Base-by-base conservation (phyloP, 2,329 filamentous ascomycete genomes). In the Colletotrichum truncatum region DNA sequence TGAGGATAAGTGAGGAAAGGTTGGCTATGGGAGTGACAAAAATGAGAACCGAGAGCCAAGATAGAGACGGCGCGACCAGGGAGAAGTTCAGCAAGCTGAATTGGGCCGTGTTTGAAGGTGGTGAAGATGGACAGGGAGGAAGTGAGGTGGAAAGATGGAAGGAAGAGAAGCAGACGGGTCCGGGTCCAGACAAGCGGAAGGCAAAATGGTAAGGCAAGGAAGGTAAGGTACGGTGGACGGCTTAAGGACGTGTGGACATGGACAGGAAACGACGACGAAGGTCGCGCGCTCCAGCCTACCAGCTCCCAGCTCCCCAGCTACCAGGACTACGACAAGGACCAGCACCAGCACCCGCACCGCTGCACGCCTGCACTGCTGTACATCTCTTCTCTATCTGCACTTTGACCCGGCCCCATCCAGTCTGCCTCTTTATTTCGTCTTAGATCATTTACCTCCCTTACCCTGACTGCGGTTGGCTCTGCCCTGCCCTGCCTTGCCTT, bases 121-220 rank as follows among this genome's bases (percentile, higher is more conserved):
- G 67, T 63, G 53, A 68, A 53, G 64, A 58, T 65, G 57, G 58
- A 46, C 57, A 69, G 61, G 56, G 58, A 69, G 62, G 67, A 58
- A 63, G 57, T 51, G 56, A 63, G 63, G 61, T 67, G 67, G 63
- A 62, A 45, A 57, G 58, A 64, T 57, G 64, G 53, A 64, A 66
- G 64, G 64, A 65, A 58, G 58, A 60, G 63, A 65, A 36, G 60
- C 64, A 46, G 53, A 64, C 30, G 57, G 62, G 49, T 45, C 61
- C 46, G 51, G 62, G 39, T 48, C 62, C 49, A 66, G 67, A 64
- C 64, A 58, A 63, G 57, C 46, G 62, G 67, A 67, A 68, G 61
- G 66, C 65, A 64, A 65, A 62, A 57, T 67, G 61, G 49, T 59
- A 64, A 46, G 54, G 53, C 28, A 56, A 65, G 63, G 61, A 39